Evolutionary conservation across 805 yeast species (phyloP).

Genomic region (Myxozyma neglecta): DNA sequence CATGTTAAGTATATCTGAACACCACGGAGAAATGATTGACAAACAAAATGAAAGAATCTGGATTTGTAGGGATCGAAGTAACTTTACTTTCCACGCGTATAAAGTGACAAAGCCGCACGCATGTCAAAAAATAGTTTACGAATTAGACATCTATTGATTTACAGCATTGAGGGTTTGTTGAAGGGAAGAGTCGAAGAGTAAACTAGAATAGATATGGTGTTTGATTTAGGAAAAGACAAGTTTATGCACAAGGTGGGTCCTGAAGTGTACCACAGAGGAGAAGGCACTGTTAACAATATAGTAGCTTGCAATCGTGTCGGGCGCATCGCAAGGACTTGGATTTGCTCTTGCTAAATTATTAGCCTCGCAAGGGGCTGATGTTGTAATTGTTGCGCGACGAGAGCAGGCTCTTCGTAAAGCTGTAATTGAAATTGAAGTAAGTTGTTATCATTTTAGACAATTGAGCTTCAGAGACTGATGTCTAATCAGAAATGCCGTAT

Average conservation of each 20-base stretch:
- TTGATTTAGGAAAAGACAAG: neutral
- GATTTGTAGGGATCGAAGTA: no score
- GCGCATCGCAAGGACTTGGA: slow-evolving; percentile 95
- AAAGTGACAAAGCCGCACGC: no score
- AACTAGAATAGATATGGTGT: neutral
- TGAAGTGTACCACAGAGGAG: neutral
- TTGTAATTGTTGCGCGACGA: slow-evolving; percentile 77
- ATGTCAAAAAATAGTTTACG: no score
- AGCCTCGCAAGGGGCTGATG: slow-evolving; percentile 57
- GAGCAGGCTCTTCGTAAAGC: slow-evolving; percentile 56
- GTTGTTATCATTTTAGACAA: neutral
- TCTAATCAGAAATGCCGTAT: slow-evolving; percentile 31
- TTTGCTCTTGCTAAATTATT: slow-evolving; percentile 67
- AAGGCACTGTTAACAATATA: neutral
- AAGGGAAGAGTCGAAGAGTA: no score
- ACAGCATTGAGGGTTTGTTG: neutral
- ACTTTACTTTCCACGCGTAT: no score
- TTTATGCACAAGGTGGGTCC: slow-evolving; percentile 5
- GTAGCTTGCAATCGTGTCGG: slow-evolving; percentile 70
- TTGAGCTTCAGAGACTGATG: neutral
- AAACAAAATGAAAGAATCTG: no score
- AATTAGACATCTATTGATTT: no score
- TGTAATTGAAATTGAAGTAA: slow-evolving; percentile 46
- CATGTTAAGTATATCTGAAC: no score
- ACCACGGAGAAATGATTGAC: no score